Base-by-base conservation (phyloP, 2,329 filamentous ascomycete genomes). In the Botrytis hyacinthi region DNA sequence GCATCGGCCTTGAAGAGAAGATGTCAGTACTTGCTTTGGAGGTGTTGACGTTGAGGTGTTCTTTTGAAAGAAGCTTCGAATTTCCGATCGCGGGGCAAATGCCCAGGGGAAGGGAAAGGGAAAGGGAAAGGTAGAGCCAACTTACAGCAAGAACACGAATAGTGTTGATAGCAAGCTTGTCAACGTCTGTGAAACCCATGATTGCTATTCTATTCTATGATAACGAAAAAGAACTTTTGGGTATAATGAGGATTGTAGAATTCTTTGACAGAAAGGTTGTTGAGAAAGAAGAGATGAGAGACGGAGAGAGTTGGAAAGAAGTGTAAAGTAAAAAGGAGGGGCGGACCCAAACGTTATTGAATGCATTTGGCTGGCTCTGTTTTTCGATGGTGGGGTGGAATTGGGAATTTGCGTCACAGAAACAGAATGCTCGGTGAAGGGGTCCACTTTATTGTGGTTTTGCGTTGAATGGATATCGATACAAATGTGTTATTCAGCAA, bases 121-220 rank as follows among this genome's bases (percentile, higher is more conserved):
- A 79, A 76, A 78, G 76, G 77, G 75, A 75, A 77, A 75, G 16
- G 42, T 42, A 16, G 16, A 1, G 18, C 73, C 63, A 73, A 91
- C 94, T 85, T 92, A 98, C 96, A 84, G 96, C 95, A 81, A 99
- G 90, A 83, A 94, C 86, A 84, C 96, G 93, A 88, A 99, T 98
- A 85, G 95, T 97, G 92, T 98, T 98, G 87, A 99, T 94, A 83
- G 94, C 93, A 86, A 94, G 90, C 88, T 92, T 87, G 85, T 99
- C 96, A 82, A 91, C 84, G 82, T 98, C 93, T 84, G 89, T 88
- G 89, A 93, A 98, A 84, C 91, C 91, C 95, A 98, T 98, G 76
- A 77, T 79, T 78, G 78, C 79, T 75, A 74, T 74, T 71, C 48
- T 48, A 59, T 26, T 71, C 48, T 48, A 59, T n/a, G 20, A 67